These are phyloP conservation scores for Solanum phureja DNA, from an alignment of 257 asterid species.

Conservation along the genomic window DNA sequence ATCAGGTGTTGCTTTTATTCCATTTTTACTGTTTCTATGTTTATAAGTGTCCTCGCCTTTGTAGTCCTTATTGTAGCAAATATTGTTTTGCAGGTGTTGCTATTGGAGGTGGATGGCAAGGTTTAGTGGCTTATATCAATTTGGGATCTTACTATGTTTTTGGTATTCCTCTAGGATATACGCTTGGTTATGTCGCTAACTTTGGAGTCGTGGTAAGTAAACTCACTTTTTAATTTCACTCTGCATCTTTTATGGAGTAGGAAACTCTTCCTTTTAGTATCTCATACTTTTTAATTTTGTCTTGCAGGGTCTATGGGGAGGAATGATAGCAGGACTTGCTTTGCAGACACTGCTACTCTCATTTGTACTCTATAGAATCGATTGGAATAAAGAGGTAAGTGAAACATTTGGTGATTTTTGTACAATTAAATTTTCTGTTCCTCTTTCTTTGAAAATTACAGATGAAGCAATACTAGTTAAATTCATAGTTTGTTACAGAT, in stretches of 20 bases:
- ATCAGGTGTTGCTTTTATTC: slow-evolving; percentile 35
- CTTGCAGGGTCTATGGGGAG: slow-evolving; percentile 69
- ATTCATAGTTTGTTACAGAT: too few species aligned
- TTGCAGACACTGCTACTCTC: slow-evolving; percentile 51
- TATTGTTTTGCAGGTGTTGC: slow-evolving; percentile 51
- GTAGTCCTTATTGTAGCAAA: not conserved
- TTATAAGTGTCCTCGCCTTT: not conserved
- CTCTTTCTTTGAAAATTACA: not conserved
- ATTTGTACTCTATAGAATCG: slow-evolving; percentile 44
- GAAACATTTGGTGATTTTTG: not conserved
- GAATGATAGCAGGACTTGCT: slow-evolving; percentile 65
- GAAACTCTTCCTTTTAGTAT: not conserved
- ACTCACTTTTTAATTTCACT: not conserved
- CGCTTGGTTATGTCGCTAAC: slow-evolving; percentile 56
- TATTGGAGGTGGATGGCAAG: slow-evolving; percentile 88
- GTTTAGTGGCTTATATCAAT: slow-evolving; percentile 69
- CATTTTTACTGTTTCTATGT: not conserved
- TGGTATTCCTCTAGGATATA: slow-evolving; percentile 58
- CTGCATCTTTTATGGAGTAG: not conserved
- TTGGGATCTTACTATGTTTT: slow-evolving; percentile 58
- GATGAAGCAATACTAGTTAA: not conserved
- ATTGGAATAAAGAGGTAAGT: slow-evolving; percentile 61
- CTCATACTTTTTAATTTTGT: not conserved
- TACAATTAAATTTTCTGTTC: not conserved
- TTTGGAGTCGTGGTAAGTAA: slow-evolving; percentile 43